phyloP scores from a whole-genome alignment of 345 rosid species.

The Crucihimalaya himalaica region DNA sequence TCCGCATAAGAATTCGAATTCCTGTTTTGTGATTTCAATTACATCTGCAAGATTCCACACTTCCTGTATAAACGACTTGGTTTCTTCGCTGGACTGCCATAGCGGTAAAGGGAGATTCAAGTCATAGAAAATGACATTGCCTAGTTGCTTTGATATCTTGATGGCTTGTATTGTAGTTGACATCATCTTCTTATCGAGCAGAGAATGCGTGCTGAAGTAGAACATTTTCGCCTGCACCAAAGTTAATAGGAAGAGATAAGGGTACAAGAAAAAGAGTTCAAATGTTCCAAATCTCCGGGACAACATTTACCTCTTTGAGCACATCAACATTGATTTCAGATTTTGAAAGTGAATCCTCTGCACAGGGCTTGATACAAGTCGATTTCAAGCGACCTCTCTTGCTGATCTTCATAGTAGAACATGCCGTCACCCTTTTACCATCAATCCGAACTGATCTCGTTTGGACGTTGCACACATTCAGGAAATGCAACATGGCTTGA shows the following conservation, averaged over 20 bases:
- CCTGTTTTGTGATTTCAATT: conserved; percentile 87
- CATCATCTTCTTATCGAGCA: conserved; percentile 75
- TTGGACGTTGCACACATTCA: conserved; percentile 74
- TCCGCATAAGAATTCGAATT: conserved; percentile 82
- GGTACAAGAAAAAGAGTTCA: conserved; percentile 26
- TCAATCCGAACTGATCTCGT: conserved; percentile 74
- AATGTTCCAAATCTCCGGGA: not conserved
- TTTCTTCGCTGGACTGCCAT: conserved; percentile 78
- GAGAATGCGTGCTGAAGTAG: conserved; percentile 80
- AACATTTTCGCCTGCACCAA: conserved; percentile 77
- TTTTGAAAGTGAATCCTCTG: conserved; percentile 79
- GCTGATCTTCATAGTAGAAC: conserved; percentile 74
- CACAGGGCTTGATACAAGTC: conserved; percentile 68
- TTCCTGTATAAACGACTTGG: conserved; percentile 64
- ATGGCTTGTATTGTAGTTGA: conserved; percentile 70
- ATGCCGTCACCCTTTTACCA: conserved; percentile 58
- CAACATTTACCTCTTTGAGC: conserved; percentile 72
- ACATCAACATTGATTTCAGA: conserved; percentile 85
- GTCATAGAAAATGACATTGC: conserved; percentile 75
- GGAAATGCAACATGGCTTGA: conserved; percentile 68
- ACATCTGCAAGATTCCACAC: conserved; percentile 75
- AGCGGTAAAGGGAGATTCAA: conserved; percentile 81
- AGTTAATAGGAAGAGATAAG: conserved; percentile 31
- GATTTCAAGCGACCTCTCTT: conserved; percentile 74
- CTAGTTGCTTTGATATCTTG: conserved; percentile 68